phyloP scores from a whole-genome alignment of 768 basidiomycete species.

The Rhodotorula diobovata region DNA sequence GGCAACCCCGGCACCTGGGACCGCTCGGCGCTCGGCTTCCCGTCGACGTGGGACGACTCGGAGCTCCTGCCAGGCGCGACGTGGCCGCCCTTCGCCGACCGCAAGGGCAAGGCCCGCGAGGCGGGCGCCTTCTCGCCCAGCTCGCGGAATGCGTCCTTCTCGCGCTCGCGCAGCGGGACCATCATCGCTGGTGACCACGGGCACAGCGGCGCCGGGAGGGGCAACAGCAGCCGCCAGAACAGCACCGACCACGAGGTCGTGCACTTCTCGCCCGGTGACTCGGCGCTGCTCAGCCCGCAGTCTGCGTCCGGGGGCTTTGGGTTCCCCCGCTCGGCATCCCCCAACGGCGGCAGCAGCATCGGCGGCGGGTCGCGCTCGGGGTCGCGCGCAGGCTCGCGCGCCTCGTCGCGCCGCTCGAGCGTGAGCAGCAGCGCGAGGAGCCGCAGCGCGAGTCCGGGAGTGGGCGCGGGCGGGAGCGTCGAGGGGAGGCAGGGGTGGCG shows the following conservation, averaged over 20 bases:
- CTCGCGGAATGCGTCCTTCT: background rate
- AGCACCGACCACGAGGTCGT: slow-evolving; percentile 2
- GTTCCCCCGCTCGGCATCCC: slow-evolving; percentile 1
- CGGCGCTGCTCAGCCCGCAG: slow-evolving; percentile 9
- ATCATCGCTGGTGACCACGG: background rate
- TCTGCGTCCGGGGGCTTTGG: background rate
- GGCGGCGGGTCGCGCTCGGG: background rate
- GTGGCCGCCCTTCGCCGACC: background rate
- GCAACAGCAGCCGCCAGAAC: background rate
- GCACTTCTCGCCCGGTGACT: background rate
- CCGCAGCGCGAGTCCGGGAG: background rate
- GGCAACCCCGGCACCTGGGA: slow-evolving; percentile 35
- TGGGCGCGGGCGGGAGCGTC: background rate
- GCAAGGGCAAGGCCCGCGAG: slow-evolving; percentile 26
- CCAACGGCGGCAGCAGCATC: no score
- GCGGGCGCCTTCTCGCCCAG: background rate
- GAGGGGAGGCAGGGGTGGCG: slow-evolving; percentile 16
- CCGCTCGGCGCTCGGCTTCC: slow-evolving; percentile 37
- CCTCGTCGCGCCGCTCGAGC: background rate
- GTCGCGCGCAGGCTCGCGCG: background rate
- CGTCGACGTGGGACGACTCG: slow-evolving; percentile 34
- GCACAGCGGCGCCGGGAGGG: no score
- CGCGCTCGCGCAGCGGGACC: slow-evolving; percentile 1
- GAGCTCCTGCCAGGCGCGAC: slow-evolving; percentile 17
- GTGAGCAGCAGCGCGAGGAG: background rate